Evolutionary conservation across 768 basidiomycete species (phyloP).

Genomic region (Exsudoporus frostii): DNA sequence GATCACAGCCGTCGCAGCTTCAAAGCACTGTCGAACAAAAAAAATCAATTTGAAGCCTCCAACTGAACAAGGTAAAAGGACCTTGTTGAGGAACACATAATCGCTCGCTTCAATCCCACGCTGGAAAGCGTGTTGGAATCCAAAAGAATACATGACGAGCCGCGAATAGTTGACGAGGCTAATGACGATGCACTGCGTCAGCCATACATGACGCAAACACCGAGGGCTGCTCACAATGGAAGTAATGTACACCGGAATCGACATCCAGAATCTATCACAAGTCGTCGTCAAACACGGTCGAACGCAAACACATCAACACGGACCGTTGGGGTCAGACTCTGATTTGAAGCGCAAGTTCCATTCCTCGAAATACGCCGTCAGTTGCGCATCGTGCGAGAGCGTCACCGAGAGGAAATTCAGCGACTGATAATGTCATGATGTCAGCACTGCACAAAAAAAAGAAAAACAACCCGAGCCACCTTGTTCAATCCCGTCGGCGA

Average conservation of each 20-base stretch:
- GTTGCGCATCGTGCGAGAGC: constrained; percentile 51
- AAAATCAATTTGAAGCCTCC: background rate
- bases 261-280: constrained; percentile 48
- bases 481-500: constrained; percentile 69
- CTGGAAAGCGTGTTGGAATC: constrained; percentile 79
- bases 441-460: background rate
- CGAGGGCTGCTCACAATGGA: constrained; percentile 58
- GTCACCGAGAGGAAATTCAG: constrained; percentile 69
- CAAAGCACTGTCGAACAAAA: constrained; percentile 46
- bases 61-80: constrained; percentile 18
- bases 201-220: background rate
- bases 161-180: constrained; percentile 76
- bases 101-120: constrained; percentile 63
- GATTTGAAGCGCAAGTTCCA: constrained; percentile 59
- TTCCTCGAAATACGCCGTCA: constrained; percentile 61
- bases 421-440: constrained; percentile 36
- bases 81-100: constrained; percentile 66
- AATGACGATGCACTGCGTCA: constrained; percentile 2
- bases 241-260: constrained; percentile 62
- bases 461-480: constrained; percentile 31
- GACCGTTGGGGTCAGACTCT: constrained; percentile 59
- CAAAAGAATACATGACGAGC: constrained; percentile 84
- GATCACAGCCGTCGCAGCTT: constrained; percentile 66
- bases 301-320: background rate
- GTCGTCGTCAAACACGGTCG: background rate